These are phyloP conservation scores for Edaphochlamys debaryana DNA, from an alignment of 139 green algal genomes.

Conservation along the genomic window DNA sequence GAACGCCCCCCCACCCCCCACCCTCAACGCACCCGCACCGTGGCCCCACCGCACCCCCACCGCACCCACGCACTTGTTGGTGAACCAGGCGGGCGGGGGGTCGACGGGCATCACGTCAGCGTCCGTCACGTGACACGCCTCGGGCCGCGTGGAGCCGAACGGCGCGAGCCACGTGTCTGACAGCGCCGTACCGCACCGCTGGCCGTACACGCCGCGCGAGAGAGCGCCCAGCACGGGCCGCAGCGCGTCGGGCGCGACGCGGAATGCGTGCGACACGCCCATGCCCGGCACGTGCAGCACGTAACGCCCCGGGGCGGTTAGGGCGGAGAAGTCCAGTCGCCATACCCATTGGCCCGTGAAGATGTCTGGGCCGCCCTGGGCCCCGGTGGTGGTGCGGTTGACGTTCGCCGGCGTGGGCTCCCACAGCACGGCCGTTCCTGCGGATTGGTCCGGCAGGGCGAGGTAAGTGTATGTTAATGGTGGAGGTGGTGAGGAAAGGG, in stretches of 20 bases:
- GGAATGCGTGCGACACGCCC: constrained; percentile 36
- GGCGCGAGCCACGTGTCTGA: background rate
- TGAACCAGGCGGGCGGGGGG: constrained; percentile 16
- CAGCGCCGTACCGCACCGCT: constrained; percentile 34
- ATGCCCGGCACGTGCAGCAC: constrained; percentile 5
- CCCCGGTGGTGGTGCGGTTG: background rate
- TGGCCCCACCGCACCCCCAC: background rate
- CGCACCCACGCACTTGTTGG: background rate
- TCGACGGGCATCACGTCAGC: constrained; percentile 22
- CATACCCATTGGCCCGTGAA: constrained; percentile 27
- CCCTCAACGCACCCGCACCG: background rate
- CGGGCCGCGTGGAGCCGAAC: constrained; percentile 15
- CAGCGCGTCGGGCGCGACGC: constrained; percentile 2
- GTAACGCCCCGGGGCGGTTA: constrained; percentile 38
- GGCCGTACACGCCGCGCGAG: constrained; percentile 37
- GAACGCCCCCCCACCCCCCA: too few species aligned
- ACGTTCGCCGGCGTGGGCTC: too few species aligned
- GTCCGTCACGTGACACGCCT: constrained; percentile 30
- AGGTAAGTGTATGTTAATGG: too few species aligned
- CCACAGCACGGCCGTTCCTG: background rate
- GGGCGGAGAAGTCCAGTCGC: constrained; percentile 32
- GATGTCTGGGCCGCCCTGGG: background rate
- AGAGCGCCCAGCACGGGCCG: constrained; percentile 15
- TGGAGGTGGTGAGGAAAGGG: too few species aligned
- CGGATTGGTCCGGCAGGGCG: too few species aligned